Evolutionary conservation across 768 basidiomycete species (phyloP).

Genomic region (Neoboletus magnificus): DNA sequence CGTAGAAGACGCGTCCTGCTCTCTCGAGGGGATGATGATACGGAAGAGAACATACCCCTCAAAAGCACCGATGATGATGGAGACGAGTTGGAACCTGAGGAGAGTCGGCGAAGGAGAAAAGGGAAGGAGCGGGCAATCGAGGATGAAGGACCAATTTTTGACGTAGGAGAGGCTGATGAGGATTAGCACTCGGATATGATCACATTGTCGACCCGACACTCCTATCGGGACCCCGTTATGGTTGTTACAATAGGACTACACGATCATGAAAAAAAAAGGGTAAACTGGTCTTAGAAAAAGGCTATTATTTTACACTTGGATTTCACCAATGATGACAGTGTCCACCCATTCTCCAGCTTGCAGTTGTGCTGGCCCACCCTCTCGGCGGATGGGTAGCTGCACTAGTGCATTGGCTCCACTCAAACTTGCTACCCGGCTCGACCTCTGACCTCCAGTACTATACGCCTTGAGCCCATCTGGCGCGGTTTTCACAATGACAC

Average conservation of each 20-base stretch:
- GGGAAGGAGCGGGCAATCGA: conserved; percentile 47
- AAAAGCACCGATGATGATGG: conserved; percentile 36
- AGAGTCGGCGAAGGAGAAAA: conserved; percentile 35
- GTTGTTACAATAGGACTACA: neutral
- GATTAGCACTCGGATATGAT: conserved; percentile 28
- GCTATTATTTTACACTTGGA: conserved; percentile 32
- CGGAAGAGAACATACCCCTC: conserved; percentile 74
- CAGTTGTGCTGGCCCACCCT: conserved; percentile 36
- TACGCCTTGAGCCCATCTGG: conserved; percentile 54
- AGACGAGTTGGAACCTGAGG: conserved; percentile 45
- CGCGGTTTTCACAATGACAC: conserved; percentile 55
- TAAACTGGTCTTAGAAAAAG: neutral
- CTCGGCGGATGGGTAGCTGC: conserved; percentile 51
- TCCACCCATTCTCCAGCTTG: conserved; percentile 54
- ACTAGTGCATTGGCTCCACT: conserved; percentile 79
- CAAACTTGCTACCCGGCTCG: conserved; percentile 76
- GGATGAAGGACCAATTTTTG: conserved; percentile 45
- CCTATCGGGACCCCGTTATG: neutral
- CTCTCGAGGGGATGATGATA: neutral
- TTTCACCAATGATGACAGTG: conserved; percentile 69
- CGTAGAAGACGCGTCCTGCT: conserved; percentile 28
- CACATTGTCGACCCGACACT: neutral
- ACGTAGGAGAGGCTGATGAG: conserved; percentile 55
- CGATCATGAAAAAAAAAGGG: neutral
- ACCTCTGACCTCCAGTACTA: conserved; percentile 86